These are phyloP conservation scores for Neolentinus lepideus DNA, from an alignment of 1,284 basidiomycete species.

Conservation along the genomic window DNA sequence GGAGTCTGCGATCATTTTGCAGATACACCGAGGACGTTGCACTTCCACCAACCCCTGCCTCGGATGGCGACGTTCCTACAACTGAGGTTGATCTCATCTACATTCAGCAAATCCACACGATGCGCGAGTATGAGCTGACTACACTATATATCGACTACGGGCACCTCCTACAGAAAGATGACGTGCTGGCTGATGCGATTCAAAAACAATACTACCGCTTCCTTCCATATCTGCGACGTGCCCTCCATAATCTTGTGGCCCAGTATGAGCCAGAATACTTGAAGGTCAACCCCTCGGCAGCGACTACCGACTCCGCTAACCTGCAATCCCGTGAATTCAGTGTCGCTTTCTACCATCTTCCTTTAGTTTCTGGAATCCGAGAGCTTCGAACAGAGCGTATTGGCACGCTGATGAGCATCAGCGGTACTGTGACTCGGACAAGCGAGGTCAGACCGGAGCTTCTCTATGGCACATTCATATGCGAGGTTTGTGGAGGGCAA, in stretches of 20 bases:
- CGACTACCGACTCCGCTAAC: slow-evolving; percentile 76
- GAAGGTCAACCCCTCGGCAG: slow-evolving; percentile 81
- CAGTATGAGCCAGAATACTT: slow-evolving; percentile 90
- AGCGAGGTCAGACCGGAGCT: slow-evolving; percentile 97
- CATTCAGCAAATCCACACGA: slow-evolving; percentile 86
- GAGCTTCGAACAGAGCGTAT: slow-evolving; percentile 91
- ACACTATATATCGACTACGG: slow-evolving; percentile 96
- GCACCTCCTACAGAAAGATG: slow-evolving; percentile 86
- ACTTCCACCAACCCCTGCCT: slow-evolving; percentile 68
- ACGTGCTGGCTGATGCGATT: slow-evolving; percentile 89
- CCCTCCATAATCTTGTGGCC: slow-evolving; percentile 84
- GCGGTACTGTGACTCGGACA: slow-evolving; percentile 95
- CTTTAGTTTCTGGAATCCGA: slow-evolving; percentile 92
- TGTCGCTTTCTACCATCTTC: slow-evolving; percentile 95
- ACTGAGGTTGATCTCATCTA: slow-evolving; percentile 69
- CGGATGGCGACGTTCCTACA: slow-evolving; percentile 52
- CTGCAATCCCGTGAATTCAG: slow-evolving; percentile 90
- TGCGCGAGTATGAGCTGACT: slow-evolving; percentile 89
- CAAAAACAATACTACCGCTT: slow-evolving; percentile 96
- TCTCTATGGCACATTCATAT: slow-evolving; percentile 90
- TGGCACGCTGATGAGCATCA: slow-evolving; percentile 89
- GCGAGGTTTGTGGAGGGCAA: slow-evolving; percentile 80
- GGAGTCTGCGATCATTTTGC: slow-evolving; percentile 3
- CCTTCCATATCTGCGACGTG: slow-evolving; percentile 88
- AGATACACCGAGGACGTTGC: slow-evolving; percentile 81